Base-by-base conservation (phyloP, 306 rosid genomes). In the Phaseolus lunatus region DNA sequence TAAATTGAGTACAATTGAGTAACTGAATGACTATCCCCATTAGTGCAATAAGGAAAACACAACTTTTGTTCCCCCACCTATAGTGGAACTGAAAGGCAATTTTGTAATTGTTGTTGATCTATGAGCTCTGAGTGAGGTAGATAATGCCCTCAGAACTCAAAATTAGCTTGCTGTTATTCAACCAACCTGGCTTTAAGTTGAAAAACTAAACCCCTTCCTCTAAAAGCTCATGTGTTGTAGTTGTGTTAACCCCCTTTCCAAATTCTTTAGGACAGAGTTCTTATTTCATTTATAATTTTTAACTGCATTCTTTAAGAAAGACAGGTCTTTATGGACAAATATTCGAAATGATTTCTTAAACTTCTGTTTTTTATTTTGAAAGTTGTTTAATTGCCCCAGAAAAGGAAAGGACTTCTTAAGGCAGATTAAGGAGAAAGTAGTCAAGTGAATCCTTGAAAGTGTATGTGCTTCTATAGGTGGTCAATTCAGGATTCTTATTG, bases 111-210 rank as follows among this genome's bases (percentile, higher is more conserved):
- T 68, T 70, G 61, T 31, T 70, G 62, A 71, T 35, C 31, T 19
- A 61, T 31, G 65, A 33, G 65, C 62, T 71, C 19, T 31, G 48
- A 20, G 4, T 33, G 49, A n/a, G 48, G 63, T 23, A 70, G 48
- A 33, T 52, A 50, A 50, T 33, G 31, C 49, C 18, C 29, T 18
- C 45, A 18, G 31, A 70, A 52, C 76, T 31, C 18, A 71, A 11
- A 18, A 52, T 33, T 71, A 49, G 43, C 62, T 49, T 57, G 75
- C 27, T 29, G 20, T 19, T 71, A 29, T 69, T 69, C 74, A 69
- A 69, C 44, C 43, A 69, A 68, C 26, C 43, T 27, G 2, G 56
- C 39, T 44, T 24, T 67, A 44, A 67, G 73, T 67, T 45, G 4
- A 67, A 24, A 8, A 45, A 16, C 12, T 44, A 67, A 67, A 20